phyloP scores from a whole-genome alignment of 1,284 basidiomycete species.

The Ceratorhiza oryzae-sativae region DNA sequence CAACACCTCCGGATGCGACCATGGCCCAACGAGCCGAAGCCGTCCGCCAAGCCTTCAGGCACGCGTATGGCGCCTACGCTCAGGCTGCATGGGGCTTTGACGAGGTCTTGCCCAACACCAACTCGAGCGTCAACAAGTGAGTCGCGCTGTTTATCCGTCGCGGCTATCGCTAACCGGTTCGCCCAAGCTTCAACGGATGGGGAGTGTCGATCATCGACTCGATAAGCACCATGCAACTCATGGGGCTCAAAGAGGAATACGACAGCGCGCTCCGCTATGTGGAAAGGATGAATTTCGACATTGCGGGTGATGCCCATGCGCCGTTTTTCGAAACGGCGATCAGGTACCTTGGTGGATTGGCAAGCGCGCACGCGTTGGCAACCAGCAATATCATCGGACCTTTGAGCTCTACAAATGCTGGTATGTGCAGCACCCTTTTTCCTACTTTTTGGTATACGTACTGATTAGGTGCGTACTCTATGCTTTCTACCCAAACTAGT shows the following conservation, averaged over 20 bases:
- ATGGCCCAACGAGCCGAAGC: conserved; percentile 55
- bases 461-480: not conserved
- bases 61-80: conserved; percentile 71
- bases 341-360: conserved; percentile 83
- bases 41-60: conserved; percentile 66
- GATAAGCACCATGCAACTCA: conserved; percentile 87
- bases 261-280: conserved; percentile 74
- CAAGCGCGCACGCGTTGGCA: conserved; percentile 82
- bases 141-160: conserved; percentile 42
- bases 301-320: conserved; percentile 51
- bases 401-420: conserved; percentile 6
- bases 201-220: conserved; percentile 83
- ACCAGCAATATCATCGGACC: conserved; percentile 40
- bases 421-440: not conserved
- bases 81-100: conserved; percentile 63
- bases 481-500: not conserved
- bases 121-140: conserved; percentile 60
- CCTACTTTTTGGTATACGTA: not conserved
- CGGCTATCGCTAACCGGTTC: not conserved
- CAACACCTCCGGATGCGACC: not conserved
- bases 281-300: conserved; percentile 66
- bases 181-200: conserved; percentile 81
- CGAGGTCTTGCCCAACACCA: conserved; percentile 64
- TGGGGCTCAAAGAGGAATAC: conserved; percentile 85
- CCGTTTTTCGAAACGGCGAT: conserved; percentile 89